Percentiles rank a stretch among this genome's conserved stretches.
Conservation (phyloP, 306 rosid species). For the Corylus avellana region DNA sequence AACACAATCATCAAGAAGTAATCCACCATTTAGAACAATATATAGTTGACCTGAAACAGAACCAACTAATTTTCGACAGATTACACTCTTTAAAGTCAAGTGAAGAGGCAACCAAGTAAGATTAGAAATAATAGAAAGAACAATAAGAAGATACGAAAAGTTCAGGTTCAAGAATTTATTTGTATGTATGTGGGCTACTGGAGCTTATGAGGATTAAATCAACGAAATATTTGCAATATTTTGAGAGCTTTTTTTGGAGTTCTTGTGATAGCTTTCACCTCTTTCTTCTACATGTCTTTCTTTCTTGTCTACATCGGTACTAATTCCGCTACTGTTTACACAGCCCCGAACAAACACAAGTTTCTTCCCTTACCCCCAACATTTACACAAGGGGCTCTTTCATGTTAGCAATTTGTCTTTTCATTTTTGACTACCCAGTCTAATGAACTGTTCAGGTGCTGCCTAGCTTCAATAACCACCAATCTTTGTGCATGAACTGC, state of each 20-base stretch:
- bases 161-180: background rate
- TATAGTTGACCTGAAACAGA: background rate
- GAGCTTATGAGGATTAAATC: background rate
- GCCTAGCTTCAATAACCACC: background rate
- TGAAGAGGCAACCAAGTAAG: background rate
- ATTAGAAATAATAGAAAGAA: background rate
- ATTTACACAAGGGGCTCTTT: background rate
- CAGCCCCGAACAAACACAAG: background rate
- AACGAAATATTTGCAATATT: background rate
- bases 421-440: background rate
- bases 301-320: background rate
- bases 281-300: background rate
- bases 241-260: background rate
- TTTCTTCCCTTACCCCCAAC: background rate
- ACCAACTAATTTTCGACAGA: background rate
- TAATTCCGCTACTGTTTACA: background rate
- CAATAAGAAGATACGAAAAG: background rate
- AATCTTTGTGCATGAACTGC: background rate
- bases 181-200: background rate
- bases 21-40: background rate
- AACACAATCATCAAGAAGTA: background rate
- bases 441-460: background rate
- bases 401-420: background rate
- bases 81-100: background rate
- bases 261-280: slow-evolving; percentile 8